These are phyloP conservation scores for Aspergillus jensenii DNA, from an alignment of 2,329 filamentous ascomycete species.

Conservation along the genomic window DNA sequence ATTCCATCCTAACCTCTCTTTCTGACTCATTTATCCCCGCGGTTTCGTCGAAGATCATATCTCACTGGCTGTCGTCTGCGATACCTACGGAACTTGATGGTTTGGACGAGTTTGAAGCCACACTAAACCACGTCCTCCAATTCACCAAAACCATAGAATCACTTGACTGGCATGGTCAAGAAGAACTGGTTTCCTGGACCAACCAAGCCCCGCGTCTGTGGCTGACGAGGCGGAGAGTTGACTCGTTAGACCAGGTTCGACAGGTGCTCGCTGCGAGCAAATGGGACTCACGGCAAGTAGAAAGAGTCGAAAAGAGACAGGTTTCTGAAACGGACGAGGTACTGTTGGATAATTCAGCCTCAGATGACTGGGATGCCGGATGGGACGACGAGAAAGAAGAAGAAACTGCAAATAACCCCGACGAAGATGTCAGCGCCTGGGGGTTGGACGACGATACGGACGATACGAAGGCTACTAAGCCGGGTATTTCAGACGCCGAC, in stretches of 20 bases:
- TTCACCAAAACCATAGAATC: constrained; percentile 66
- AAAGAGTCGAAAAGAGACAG: constrained; percentile 80
- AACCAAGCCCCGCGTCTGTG: constrained; percentile 77
- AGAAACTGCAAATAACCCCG: constrained; percentile 30
- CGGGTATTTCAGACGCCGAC: constrained; percentile 17
- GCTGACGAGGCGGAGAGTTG: constrained; percentile 80
- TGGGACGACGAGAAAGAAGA: constrained; percentile 72
- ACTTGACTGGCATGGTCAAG: constrained; percentile 61
- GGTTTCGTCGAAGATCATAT: constrained; percentile 67
- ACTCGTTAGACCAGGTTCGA: constrained; percentile 72
- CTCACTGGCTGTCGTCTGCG: constrained; percentile 70
- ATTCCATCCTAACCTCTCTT: constrained; percentile 53
- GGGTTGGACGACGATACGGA: constrained; percentile 45
- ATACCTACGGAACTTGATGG: constrained; percentile 74
- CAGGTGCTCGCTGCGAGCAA: constrained; percentile 67
- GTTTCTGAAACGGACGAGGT: constrained; percentile 69
- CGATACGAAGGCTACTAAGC: constrained; percentile 19
- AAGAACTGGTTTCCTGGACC: constrained; percentile 74
- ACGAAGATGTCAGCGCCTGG: constrained; percentile 52
- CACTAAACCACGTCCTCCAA: constrained; percentile 62
- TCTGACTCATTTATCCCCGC: constrained; percentile 69
- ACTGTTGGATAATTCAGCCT: constrained; percentile 56
- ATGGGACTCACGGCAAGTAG: constrained; percentile 67
- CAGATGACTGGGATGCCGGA: constrained; percentile 70
- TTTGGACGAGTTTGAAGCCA: constrained; percentile 69